Evolutionary conservation across 2,329 filamentous ascomycete genomes (phyloP), one percentile per base, ranked within the genome.

Genomic region (Cercospora sojina): DNA sequence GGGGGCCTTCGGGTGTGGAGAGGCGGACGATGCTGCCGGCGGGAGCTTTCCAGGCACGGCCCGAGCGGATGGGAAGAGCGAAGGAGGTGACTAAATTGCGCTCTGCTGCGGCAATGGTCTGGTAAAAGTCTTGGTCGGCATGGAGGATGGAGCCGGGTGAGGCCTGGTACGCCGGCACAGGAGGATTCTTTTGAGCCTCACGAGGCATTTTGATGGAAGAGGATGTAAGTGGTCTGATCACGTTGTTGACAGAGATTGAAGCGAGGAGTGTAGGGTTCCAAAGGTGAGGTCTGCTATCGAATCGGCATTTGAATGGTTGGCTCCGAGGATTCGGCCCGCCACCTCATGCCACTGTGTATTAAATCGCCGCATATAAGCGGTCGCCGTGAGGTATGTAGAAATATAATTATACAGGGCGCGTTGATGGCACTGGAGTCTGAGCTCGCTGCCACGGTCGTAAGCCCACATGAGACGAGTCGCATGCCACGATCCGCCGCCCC

Each of bases 21-120:
- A 96, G 88, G 13, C 88, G 86, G 67, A 91, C 86, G 64, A 95
- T 85, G 58, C 84, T 84, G 3, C 90, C 90, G 1, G 86, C 86
- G 0, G 87, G 84, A 0, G 90, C 91, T 57, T 85, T 83, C 89
- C 90, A 95, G 1, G 91, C 91, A 67, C 83, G 83, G 0, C 90
- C 92, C 2, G 89, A 91, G 35, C 91, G 87, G 31, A 92, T 90
- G 0, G 90, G 89, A 29, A 95, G 81, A 1, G 85, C 85, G 70
- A 76, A 74, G 7, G 70, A 72, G 6, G 69, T 43, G 8, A 76
- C 62, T 2, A 70, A 60, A 4, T 43, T 70, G 43, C 76, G 72
- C 8, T 64, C 27, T 13, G 73, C 71, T 8, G 66, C 57, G 43
- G 71, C 72, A 31, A 77, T 64, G 27, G 62, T 64, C 61, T 67